These are phyloP conservation scores for Pythium angustatum DNA, from an alignment of 352 stramenopile genomes.

Conservation along the genomic window DNA sequence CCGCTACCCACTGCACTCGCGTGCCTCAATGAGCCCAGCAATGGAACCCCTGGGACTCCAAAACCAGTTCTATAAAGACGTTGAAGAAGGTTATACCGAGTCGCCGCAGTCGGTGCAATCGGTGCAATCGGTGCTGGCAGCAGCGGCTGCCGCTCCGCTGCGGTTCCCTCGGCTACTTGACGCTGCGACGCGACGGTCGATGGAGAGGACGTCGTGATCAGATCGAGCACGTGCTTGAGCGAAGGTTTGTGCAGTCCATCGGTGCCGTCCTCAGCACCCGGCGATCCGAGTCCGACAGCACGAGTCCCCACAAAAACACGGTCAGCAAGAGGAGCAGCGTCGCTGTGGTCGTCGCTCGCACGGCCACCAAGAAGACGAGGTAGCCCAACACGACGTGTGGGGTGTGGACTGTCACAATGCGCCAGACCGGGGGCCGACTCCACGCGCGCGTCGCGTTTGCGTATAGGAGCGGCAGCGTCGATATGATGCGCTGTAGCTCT, in stretches of 20 bases:
- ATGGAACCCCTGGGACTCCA: no score
- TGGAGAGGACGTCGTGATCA: slow-evolving; percentile 15
- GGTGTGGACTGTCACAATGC: slow-evolving; percentile 43
- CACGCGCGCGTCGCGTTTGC: slow-evolving; percentile 49
- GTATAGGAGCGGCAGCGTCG: slow-evolving; percentile 52
- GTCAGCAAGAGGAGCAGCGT: slow-evolving; percentile 29
- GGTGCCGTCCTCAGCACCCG: neutral
- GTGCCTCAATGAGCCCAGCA: no score
- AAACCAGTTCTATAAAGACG: no score
- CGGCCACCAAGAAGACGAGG: slow-evolving; percentile 37
- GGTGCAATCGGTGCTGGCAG: no score
- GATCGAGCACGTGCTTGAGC: slow-evolving; percentile 26
- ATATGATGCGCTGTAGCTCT: slow-evolving; percentile 53
- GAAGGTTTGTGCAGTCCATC: slow-evolving; percentile 17
- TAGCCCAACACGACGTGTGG: slow-evolving; percentile 44
- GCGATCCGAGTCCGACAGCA: slow-evolving; percentile 31
- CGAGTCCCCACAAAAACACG: slow-evolving; percentile 35
- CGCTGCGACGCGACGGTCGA: neutral
- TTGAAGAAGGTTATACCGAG: slow-evolving; percentile 16
- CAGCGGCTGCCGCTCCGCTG: slow-evolving; percentile 19
- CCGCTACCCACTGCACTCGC: no score
- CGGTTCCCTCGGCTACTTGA: neutral
- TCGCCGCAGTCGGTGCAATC: slow-evolving; percentile 42
- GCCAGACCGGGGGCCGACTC: slow-evolving; percentile 51
- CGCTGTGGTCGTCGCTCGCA: slow-evolving; percentile 16